Conservation (phyloP, 108 stramenopile genomes). For the Cafeteria roenbergensis region DNA sequence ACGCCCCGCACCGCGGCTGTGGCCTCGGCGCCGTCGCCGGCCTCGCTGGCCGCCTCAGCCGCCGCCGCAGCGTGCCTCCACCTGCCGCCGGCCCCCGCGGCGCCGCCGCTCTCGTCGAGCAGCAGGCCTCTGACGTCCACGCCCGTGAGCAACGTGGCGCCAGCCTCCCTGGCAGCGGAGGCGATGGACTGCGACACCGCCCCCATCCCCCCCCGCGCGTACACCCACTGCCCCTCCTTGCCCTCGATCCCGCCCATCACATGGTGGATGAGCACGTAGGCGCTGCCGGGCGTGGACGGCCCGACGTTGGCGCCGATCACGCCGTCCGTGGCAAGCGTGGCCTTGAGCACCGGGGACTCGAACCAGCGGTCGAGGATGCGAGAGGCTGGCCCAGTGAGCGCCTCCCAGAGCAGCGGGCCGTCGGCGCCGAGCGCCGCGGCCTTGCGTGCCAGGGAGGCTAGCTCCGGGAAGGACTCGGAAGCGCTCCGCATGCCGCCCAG, state of each 20-base stretch:
- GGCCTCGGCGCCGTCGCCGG: slow-evolving; percentile 3
- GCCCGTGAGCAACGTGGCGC: slow-evolving; percentile 10
- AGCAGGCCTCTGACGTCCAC: slow-evolving; percentile 9
- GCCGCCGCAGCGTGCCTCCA: not conserved
- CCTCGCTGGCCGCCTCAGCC: slow-evolving; percentile 3
- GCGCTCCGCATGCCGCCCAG: not conserved
- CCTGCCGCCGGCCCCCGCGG: too few relatives aligned
- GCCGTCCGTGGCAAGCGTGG: slow-evolving; percentile 37
- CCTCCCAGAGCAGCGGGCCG: slow-evolving; percentile 13
- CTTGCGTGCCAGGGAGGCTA: not conserved
- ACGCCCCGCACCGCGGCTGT: slow-evolving; percentile 7
- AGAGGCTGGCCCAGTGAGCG: slow-evolving; percentile 25
- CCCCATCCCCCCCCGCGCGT: slow-evolving; percentile 32
- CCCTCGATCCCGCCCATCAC: slow-evolving; percentile 34
- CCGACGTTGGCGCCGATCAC: slow-evolving; percentile 28
- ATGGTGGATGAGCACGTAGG: slow-evolving; percentile 36
- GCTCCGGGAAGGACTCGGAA: not conserved
- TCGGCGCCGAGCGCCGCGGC: not conserved
- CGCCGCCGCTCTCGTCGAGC: not conserved
- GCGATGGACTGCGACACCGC: slow-evolving; percentile 21
- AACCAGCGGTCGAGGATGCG: slow-evolving; percentile 31
- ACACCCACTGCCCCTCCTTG: slow-evolving; percentile 23
- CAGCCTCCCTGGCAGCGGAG: slow-evolving; percentile 9
- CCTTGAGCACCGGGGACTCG: slow-evolving; percentile 31
- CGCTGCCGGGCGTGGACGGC: slow-evolving; percentile 21